Percentiles rank a stretch among this genome's conserved stretches.
Conservation (phyloP, 2,329 filamentous ascomycete genomes). For the Corinectria fuckeliana region DNA sequence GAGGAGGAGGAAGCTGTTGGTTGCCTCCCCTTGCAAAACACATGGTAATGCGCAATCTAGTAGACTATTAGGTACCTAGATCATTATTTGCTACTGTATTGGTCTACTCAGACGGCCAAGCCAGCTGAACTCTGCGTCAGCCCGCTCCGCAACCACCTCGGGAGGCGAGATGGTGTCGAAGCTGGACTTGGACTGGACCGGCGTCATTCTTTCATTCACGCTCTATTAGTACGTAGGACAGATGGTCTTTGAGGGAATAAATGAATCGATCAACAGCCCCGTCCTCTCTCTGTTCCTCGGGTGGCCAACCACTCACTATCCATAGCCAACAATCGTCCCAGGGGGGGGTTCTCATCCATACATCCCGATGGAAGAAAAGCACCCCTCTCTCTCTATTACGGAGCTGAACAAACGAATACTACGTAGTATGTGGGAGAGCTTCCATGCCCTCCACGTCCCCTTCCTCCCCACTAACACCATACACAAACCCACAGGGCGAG, state of each 20-base stretch:
- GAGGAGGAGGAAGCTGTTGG: background rate
- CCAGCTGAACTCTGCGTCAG: no score
- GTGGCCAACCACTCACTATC: background rate
- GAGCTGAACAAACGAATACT: background rate
- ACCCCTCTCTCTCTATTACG: background rate
- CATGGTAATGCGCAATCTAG: background rate
- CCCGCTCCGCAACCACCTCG: background rate
- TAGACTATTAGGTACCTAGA: no score
- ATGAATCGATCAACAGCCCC: background rate
- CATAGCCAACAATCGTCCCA: background rate
- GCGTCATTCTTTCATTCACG: no score
- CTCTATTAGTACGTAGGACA: no score
- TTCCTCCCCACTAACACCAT: constrained; percentile 19
- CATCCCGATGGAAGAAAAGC: background rate
- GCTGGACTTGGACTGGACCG: background rate
- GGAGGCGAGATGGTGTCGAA: background rate
- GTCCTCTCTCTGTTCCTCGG: background rate
- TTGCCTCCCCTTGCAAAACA: constrained; percentile 4
- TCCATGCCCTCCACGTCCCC: no score
- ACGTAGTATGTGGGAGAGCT: background rate
- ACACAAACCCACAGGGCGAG: constrained; percentile 22
- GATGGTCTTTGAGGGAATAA: no score
- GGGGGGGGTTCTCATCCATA: background rate
- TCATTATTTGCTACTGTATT: no score
- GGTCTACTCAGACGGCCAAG: no score